Percentiles rank a stretch among this genome's conserved stretches.
These are phyloP conservation scores for Diaporthe sp. DNA, from an alignment of 2,329 filamentous ascomycete genomes.

Conservation along the genomic window DNA sequence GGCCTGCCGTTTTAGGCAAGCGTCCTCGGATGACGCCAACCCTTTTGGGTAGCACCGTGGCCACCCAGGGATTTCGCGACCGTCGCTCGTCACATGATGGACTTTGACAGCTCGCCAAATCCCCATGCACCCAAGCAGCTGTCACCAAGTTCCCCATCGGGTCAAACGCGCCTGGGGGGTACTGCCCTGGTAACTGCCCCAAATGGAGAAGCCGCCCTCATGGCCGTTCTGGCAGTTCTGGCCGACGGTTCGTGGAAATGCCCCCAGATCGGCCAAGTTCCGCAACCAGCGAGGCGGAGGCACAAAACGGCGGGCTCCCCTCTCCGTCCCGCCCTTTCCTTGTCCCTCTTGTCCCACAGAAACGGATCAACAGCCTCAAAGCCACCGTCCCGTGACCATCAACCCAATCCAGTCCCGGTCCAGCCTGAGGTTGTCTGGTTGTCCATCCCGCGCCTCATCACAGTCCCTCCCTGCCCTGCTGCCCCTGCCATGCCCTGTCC, in stretches of 20 bases:
- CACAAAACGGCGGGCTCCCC: not conserved
- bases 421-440: constrained; percentile 23
- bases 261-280: constrained; percentile 30
- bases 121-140: constrained; percentile 15
- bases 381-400: constrained; percentile 26
- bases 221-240: not conserved
- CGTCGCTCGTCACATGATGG: constrained; percentile 34
- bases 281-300: constrained; percentile 17
- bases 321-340: constrained; percentile 17
- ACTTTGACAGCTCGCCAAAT: constrained; percentile 27
- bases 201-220: constrained; percentile 17
- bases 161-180: constrained; percentile 14
- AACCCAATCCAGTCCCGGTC: constrained; percentile 13
- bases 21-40: fast-evolving
- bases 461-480: not conserved
- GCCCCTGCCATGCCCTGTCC: not conserved
- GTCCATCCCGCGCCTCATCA: constrained; percentile 17
- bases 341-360: constrained; percentile 13
- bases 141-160: constrained; percentile 22
- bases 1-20: constrained; percentile 1
- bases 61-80: constrained; percentile 14
- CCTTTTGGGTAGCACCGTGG: constrained; percentile 27
- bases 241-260: constrained; percentile 16
- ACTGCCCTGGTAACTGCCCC: constrained; percentile 29
- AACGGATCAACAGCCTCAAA: constrained; percentile 20